These are phyloP conservation scores for Rhodotorula glutinis DNA, from an alignment of 1,284 basidiomycete genomes.

Conservation along the genomic window DNA sequence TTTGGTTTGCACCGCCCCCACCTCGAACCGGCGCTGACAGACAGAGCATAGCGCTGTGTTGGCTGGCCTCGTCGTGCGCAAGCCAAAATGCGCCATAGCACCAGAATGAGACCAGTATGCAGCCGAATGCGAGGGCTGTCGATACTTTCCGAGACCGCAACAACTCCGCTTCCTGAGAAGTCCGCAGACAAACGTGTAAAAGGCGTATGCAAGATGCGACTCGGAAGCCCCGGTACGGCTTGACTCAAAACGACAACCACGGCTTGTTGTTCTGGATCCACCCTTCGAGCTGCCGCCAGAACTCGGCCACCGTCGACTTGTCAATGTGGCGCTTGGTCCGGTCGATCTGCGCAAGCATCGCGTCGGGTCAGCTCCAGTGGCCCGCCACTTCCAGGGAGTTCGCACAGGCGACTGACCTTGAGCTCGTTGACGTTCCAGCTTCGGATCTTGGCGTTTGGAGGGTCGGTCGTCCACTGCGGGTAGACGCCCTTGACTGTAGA, in stretches of 20 bases:
- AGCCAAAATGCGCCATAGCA: no score
- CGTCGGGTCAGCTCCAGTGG: background rate
- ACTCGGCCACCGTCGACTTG: conserved; percentile 87
- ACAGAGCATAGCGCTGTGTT: no score
- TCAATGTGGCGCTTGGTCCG: conserved; percentile 88
- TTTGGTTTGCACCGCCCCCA: no score
- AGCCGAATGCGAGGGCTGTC: no score
- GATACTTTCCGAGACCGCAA: no score
- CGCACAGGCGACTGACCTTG: conserved; percentile 59
- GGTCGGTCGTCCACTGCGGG: conserved; percentile 87
- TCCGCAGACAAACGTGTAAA: no score
- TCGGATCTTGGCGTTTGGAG: conserved; percentile 77
- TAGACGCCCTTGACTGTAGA: conserved; percentile 81
- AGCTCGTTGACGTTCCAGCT: conserved; percentile 97
- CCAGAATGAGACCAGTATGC: no score
- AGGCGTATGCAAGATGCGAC: no score
- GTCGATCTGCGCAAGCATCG: conserved; percentile 63
- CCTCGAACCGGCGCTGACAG: no score
- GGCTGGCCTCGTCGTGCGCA: no score
- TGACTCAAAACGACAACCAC: conserved; percentile 53
- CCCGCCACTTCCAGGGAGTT: background rate
- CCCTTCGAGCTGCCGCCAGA: conserved; percentile 85
- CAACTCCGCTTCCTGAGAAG: no score
- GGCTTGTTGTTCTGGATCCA: conserved; percentile 79
- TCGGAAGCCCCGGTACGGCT: no score